Evolutionary conservation across 352 stramenopile genomes (phyloP), one percentile per base, ranked within the genome.

Genomic region (Phytophthora fragariae): DNA sequence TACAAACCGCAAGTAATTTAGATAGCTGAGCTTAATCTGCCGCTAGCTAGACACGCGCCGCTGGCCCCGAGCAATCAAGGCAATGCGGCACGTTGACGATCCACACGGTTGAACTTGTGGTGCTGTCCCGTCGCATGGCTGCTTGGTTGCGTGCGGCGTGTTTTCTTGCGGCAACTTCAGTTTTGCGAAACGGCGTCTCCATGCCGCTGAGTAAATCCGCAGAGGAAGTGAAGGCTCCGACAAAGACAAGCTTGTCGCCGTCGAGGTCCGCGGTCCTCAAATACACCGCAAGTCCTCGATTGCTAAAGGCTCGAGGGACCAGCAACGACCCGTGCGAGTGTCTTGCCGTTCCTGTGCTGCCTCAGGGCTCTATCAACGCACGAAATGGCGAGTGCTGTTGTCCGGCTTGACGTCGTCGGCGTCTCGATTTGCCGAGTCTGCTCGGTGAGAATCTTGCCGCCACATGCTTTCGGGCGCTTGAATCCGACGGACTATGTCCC

Each of bases 81-180:
- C 50, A 35, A 41, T 14, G 14, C 12, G 5, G n/a, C 19, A 12
- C 52, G 52, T 58, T 21, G 52, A 58, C 27, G 52, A 58, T 14
- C 52, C 52, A 58, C 14, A 35, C 41, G 53, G 52, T 58, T 64
- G 62, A 64, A 63, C 10, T 56, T 68, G n/a, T 11, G 27, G 61
- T 5, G 47, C 50, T n/a, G 44, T 50, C 50, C 50, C 50, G 50
- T 69, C 62, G 24, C 52, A 69, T 56, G 41, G 41, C 53, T 63
- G 62, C 62, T 69, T 69, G 39, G 62, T 68, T 44, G 37, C 37
- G 62, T 39, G 27, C 53, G 39, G 62, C 62, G 62, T 62, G 62
- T 68, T 41, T 59, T 47, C 50, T 35, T 58, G 46, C n/a, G 19
- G 44, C 44, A 50, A 50, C 47, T 55, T 55, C 47, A 55, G 53